Evolutionary conservation across 306 rosid genomes (phyloP).

Genomic region (Citrullus mucosospermus): DNA sequence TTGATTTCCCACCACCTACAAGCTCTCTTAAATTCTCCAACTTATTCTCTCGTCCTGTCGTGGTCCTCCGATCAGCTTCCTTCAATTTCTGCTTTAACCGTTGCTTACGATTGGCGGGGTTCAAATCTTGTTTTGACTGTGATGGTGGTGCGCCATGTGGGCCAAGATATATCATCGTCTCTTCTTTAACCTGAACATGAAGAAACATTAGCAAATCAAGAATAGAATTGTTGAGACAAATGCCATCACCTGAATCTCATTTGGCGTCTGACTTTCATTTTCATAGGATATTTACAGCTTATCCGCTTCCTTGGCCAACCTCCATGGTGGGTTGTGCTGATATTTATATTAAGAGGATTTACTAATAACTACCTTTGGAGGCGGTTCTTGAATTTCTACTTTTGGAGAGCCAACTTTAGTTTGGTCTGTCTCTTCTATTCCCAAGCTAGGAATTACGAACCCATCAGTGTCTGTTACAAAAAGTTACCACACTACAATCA

Average conservation of each 20-base stretch:
- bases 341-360: not conserved
- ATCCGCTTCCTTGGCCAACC: not conserved
- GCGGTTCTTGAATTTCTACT: slow-evolving; percentile 50
- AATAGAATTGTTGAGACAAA: not conserved
- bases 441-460: slow-evolving; percentile 93
- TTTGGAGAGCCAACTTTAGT: slow-evolving; percentile 23
- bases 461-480: slow-evolving; percentile 72
- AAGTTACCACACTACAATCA: not conserved
- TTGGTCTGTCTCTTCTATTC: slow-evolving; percentile 40
- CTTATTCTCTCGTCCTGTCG: slow-evolving; percentile 74
- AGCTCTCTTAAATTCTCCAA: slow-evolving; percentile 78
- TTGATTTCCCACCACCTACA: slow-evolving; percentile 56
- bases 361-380: slow-evolving; percentile 34
- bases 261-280: not conserved
- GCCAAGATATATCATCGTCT: slow-evolving; percentile 78
- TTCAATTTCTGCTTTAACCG: slow-evolving; percentile 72
- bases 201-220: not conserved
- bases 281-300: not conserved
- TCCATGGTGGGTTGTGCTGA: not conserved
- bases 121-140: slow-evolving; percentile 54
- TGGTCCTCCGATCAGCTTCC: slow-evolving; percentile 71
- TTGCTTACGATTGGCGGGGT: slow-evolving; percentile 52
- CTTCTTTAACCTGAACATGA: slow-evolving; percentile 39
- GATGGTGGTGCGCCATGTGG: slow-evolving; percentile 93
- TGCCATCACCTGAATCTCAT: not conserved